A percentile compares a stretch with the other conserved stretches of the same genome.
Conservation (phyloP, 73 alveolate species). For the Paramecium primaurelia region DNA sequence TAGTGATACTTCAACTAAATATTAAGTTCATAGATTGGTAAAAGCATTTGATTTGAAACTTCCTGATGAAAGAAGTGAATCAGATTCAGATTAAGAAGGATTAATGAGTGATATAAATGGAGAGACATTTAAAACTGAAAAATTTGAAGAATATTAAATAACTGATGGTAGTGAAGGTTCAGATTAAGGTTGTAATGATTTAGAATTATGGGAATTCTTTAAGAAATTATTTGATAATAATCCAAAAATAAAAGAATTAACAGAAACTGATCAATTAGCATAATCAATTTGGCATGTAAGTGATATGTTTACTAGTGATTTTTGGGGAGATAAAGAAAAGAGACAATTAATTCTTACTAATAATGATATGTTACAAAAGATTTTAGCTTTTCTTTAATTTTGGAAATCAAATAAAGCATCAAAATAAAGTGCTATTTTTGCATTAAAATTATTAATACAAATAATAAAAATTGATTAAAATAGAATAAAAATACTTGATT, state of each 20-base stretch:
- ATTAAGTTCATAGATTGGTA: conserved; percentile 1
- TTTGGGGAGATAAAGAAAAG: not conserved
- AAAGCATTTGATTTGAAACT: not conserved
- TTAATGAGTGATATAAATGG: not conserved
- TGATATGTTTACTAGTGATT: conserved; percentile 23
- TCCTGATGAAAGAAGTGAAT: not conserved
- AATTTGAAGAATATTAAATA: not conserved
- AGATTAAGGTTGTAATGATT: not conserved
- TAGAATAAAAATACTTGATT: not conserved
- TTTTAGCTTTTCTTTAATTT: not conserved
- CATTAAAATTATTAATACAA: not conserved
- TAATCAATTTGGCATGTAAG: conserved; percentile 13
- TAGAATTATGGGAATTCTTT: conserved; percentile 25
- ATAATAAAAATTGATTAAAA: not conserved
- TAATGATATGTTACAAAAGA: not conserved
- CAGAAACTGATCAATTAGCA: not conserved
- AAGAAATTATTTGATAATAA: not conserved
- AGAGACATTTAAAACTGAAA: not conserved
- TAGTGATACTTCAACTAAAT: not conserved
- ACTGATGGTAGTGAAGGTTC: conserved; percentile 13
- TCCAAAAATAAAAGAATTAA: not conserved
- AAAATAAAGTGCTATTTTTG: conserved; percentile 18
- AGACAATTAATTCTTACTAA: not conserved
- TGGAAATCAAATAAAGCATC: conserved; percentile 33
- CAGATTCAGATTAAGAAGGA: not conserved